Evolutionary conservation across 2,329 filamentous ascomycete species (phyloP), one percentile per base, ranked within the genome.

Genomic region (Colletotrichum tropicale): DNA sequence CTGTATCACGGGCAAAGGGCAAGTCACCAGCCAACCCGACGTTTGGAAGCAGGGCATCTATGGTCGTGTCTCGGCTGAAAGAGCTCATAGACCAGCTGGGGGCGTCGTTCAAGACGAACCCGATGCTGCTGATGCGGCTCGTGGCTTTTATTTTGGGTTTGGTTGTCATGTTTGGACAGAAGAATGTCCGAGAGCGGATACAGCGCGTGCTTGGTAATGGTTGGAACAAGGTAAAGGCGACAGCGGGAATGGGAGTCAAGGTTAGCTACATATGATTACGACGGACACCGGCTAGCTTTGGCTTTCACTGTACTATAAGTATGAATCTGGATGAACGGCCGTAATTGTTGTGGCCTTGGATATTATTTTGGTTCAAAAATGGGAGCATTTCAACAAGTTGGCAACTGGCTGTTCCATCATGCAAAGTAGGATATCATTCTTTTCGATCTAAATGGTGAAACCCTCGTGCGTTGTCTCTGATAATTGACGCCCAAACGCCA

Each of bases 171-270:
- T 87, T 98, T 75, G 94, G 94, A 74, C 90, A 94, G 80, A 90
- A 91, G 80, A 93, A 94, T 81, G 87, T 98, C 16, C 91, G 96
- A 55, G 93, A 98, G 78, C 91, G 94, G 78, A 84, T 98, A 43
- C 90, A 92, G 82, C 89, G 93, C 71, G 87, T 96, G 48, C 82
- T 98, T 58, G 91, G 90, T 52, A 88, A 90, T 32, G 92, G 92
- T 12, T 98, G 95, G 95, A 90, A 91, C 70, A 98, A 98, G 86
- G 87, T 98, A 55, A 92, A 91, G 82, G 90, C 92, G 61, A 98
- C 97, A 1, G 93, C 96, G 6, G 96, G 96, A 3, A 98, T 98
- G 96, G 97, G 96, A 3, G 94, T 98, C 78, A 98, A 98, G 87
- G 96, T 98, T 81, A 98, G 94, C 83, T 98, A 98, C 86, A 98